Evolutionary conservation across 2,329 filamentous ascomycete species (phyloP).

Genomic region (Epichloe gansuensis): DNA sequence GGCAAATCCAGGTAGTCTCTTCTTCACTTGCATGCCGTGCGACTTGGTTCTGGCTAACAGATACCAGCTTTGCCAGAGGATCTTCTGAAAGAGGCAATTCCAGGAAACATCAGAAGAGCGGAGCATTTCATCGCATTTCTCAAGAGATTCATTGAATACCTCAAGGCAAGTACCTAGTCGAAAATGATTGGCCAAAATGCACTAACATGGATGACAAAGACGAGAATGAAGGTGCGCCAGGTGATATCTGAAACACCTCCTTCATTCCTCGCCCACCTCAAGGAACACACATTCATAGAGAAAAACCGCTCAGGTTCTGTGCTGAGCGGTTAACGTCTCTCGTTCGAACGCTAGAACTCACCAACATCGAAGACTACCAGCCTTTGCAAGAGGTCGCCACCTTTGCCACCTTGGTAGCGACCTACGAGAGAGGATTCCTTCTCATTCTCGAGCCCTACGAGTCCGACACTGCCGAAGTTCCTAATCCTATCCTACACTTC

Average conservation of each 20-base stretch:
- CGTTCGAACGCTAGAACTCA: conserved; percentile 86
- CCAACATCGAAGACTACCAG: conserved; percentile 96
- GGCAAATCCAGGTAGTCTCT: conserved; percentile 60
- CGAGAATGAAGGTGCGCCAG: conserved; percentile 94
- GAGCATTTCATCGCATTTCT: conserved; percentile 94
- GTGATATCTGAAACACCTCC: conserved; percentile 95
- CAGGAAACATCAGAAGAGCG: conserved; percentile 88
- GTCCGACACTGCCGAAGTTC: conserved; percentile 86
- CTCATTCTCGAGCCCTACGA: conserved; percentile 97
- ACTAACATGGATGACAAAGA: conserved; percentile 33
- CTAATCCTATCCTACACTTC: conserved; percentile 94
- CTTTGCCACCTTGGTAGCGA: conserved; percentile 90
- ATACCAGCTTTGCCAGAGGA: conserved; percentile 72
- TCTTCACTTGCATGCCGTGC: background rate
- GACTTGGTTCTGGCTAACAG: conserved; percentile 10
- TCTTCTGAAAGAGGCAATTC: conserved; percentile 86
- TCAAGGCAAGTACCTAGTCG: conserved; percentile 44
- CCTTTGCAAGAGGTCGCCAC: conserved; percentile 94
- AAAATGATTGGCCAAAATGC: background rate
- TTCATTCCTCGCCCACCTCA: conserved; percentile 85
- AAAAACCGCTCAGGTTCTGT: conserved; percentile 92
- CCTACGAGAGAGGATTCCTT: conserved; percentile 92
- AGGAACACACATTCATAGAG: conserved; percentile 94
- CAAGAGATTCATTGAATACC: conserved; percentile 93
- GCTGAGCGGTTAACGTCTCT: conserved; percentile 89